These are phyloP conservation scores for Galerina marginata DNA, from an alignment of 768 basidiomycete genomes.

Conservation along the genomic window DNA sequence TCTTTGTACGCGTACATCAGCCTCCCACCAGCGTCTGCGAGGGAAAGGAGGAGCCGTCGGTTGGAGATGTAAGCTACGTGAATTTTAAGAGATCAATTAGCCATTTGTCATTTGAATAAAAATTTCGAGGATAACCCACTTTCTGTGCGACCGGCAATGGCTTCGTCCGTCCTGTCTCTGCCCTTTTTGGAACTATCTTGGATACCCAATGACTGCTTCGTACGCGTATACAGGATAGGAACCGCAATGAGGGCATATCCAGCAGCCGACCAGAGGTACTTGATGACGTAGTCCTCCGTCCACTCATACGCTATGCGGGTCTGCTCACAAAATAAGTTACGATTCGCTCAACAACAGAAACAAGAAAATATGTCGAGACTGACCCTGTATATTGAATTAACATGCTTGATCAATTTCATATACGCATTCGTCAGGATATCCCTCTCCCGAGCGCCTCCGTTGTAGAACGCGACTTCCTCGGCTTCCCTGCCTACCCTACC, in stretches of 20 bases:
- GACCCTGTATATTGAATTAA: constrained; percentile 92
- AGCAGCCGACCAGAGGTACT: constrained; percentile 93
- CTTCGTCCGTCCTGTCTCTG: constrained; percentile 34
- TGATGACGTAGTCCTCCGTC: constrained; percentile 98
- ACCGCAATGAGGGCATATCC: constrained; percentile 93
- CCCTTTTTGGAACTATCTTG: background rate
- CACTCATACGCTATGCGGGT: constrained; percentile 91
- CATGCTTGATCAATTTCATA: constrained; percentile 79
- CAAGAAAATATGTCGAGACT: constrained; percentile 9
- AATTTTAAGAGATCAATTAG: no score
- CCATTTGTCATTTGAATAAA: background rate
- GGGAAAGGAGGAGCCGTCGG: constrained; percentile 84
- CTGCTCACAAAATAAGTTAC: constrained; percentile 36
- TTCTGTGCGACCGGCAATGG: constrained; percentile 53
- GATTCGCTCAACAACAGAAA: background rate
- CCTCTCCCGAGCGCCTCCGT: constrained; percentile 83
- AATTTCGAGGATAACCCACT: constrained; percentile 36
- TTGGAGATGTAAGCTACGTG: constrained; percentile 84
- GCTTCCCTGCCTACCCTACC: constrained; percentile 85
- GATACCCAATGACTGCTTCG: constrained; percentile 37
- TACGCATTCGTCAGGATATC: constrained; percentile 84
- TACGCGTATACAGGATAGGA: constrained; percentile 78
- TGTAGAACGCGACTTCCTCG: constrained; percentile 97
- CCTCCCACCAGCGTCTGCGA: constrained; percentile 96
- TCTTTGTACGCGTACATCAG: constrained; percentile 98